These are phyloP conservation scores for Venturia pyrina DNA, from an alignment of 2,329 filamentous ascomycete species.

Conservation along the genomic window DNA sequence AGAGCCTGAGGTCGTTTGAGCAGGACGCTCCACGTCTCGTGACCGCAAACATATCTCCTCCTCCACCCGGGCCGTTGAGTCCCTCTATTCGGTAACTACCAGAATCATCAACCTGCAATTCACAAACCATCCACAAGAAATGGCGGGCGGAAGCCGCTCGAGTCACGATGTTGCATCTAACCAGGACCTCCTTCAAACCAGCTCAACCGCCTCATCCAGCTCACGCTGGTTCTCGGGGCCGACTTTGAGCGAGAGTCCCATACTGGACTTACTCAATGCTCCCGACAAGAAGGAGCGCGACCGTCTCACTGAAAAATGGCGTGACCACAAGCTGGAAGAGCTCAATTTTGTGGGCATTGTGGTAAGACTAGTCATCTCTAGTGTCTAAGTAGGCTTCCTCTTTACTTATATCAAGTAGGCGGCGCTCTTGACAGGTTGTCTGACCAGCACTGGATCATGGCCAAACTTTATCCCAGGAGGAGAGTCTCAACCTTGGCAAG, in stretches of 20 bases:
- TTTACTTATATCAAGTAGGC: constrained; percentile 10
- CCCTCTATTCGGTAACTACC: no score
- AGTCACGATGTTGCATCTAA: not conserved
- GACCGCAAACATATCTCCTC: no score
- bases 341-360: constrained; percentile 34
- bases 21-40: no score
- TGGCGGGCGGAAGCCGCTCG: not conserved
- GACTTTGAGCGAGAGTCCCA: constrained; percentile 24
- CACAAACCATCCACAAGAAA: not conserved
- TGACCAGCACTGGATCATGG: constrained; percentile 36
- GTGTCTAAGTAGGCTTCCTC: not conserved
- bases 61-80: no score
- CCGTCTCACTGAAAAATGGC: constrained; percentile 28
- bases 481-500: constrained; percentile 29
- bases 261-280: constrained; percentile 28
- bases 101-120: no score
- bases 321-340: constrained; percentile 30
- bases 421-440: constrained; percentile 29
- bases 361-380: constrained; percentile 16
- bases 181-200: no score
- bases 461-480: constrained; percentile 31
- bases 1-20: no score
- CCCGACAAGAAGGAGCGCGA: constrained; percentile 25
- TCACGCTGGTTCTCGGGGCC: not conserved
- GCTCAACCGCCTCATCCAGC: not conserved